Evolutionary conservation across 202 grass and related monocot species (phyloP), one percentile per base, ranked within the genome.

Genomic region (Zizania palustris): DNA sequence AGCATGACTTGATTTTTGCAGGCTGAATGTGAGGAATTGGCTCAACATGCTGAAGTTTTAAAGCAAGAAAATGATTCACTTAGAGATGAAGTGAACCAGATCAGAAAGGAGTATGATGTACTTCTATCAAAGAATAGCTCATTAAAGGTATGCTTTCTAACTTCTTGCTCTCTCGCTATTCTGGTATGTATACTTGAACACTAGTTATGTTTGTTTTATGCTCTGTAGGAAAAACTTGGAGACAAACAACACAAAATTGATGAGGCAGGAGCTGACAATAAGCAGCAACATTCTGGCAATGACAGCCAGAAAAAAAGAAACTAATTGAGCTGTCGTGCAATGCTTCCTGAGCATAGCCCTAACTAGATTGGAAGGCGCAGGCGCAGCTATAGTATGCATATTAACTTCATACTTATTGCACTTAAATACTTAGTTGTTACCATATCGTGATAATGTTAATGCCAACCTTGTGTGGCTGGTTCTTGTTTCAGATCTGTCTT

Each of bases 21-120:
- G 96, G 92, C 96, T 84, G 96, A 97, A 76, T 97, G 89, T 85
- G 94, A 97, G 83, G 94, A 97, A 74, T 82, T 97, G 40, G 88
- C 75, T 85, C 86, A 88, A 83, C 91, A 74, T 21, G 91, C 94
- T 69, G 94, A 97, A 42, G 71, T 37, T 85, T 87, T 97, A 83
- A 94, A 90, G 63, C 83, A 97, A 76, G 94, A 97, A 88, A 97
- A 97, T 86, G 61, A 86, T 74, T 89, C 91, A 71, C 84, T 97
- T 65, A 92, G 87, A 88, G 82, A 86, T 85, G 91, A 99, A 82
- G 81, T 99, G 38, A 91, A 89, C 59, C 73, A 45, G 19, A 90
- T 99, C 59, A 99, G 81, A 85, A 95, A 92, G 69, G 96, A 96
- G 37, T 93, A 99, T 21, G 85, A 96, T 63, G 83, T 87, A 49